Percentiles rank a stretch among this genome's conserved stretches.
Evolutionary conservation across 805 yeast genomes (phyloP).

Genomic region (Myxozyma mucilagina): DNA sequence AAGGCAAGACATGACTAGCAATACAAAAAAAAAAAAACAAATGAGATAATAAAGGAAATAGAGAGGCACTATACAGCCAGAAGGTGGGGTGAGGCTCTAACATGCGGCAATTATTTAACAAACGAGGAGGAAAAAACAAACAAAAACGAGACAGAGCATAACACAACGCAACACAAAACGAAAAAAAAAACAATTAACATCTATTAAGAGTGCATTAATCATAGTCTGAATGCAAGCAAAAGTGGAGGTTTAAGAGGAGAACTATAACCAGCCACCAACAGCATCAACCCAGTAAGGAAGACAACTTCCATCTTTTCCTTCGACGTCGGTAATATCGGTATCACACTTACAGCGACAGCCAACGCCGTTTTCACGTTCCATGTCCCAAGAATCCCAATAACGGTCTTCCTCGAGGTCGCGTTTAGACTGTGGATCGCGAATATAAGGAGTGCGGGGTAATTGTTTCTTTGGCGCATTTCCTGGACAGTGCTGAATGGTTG

Average conservation of each 20-base stretch:
- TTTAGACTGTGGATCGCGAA: slow-evolving; percentile 42
- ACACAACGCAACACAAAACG: background rate
- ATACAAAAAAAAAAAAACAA: background rate
- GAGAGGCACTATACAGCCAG: background rate
- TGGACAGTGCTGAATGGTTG: slow-evolving; percentile 84
- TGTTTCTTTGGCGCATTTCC: slow-evolving; percentile 58
- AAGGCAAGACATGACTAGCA: background rate
- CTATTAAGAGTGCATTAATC: background rate
- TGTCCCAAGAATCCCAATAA: slow-evolving; percentile 45
- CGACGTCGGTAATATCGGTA: slow-evolving; percentile 40
- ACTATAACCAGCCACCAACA: slow-evolving; percentile 37
- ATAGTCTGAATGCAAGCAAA: background rate
- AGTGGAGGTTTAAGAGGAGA: background rate
- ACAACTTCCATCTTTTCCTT: slow-evolving; percentile 41
- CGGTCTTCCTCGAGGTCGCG: slow-evolving; percentile 41
- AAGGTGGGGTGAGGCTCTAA: background rate
- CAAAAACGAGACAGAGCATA: background rate
- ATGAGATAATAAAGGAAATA: background rate
- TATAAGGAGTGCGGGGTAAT: slow-evolving; percentile 40
- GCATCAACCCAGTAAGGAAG: slow-evolving; percentile 40
- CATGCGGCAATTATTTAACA: background rate
- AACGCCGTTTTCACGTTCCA: slow-evolving; percentile 50
- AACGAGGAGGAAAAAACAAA: background rate
- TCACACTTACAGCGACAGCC: slow-evolving; percentile 92
- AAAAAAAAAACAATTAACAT: background rate